Evolutionary conservation across 2,329 filamentous ascomycete genomes (phyloP), one percentile per base, ranked within the genome.

Genomic region (Colletotrichum cereale): DNA sequence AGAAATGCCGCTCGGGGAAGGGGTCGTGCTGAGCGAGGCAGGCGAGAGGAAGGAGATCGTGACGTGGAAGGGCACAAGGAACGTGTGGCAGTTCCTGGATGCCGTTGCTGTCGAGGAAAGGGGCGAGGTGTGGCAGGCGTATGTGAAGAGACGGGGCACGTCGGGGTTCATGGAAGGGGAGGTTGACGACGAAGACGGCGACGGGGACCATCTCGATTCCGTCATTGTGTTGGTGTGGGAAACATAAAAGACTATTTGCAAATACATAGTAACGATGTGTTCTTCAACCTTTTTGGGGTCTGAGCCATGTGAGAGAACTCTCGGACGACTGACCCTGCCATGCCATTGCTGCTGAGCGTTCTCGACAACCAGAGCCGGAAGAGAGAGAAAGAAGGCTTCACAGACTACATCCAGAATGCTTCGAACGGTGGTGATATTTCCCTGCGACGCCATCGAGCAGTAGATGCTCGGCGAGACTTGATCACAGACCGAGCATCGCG

Each of bases 71-170:
- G 83, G 81, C 12, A 72, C 75, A 1, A 79, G 79, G 31, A 80
- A 80, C 34, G 80, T 82, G 5, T 87, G 84, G 84, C 74, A 71
- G 40, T 74, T 86, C 66, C 67, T 85, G 52, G 84, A 86, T 73
- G 79, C 83, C 14, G 77, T 76, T 4, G 73, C 77, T 5, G 73
- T 78, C 1, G 78, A 78, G 3, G 73, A 77, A 2, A 74, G 79
- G 24, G 83, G 84, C 11, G 78, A 80, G 52, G 82, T 86, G 2
- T 84, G 84, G 84, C 85, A 86, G 78, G 84, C 83, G 0, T 87
- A 86, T 53, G 76, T 85, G 24, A 84, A 83, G 63, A 78, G 62
- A 29, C 40, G 62, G 12, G 70, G 70, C 26, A 56, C 40, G 6
- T 36, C 52, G 2, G 66, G 56, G 18, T 56, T 56, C 36, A 62